phyloP scores from a whole-genome alignment of 768 basidiomycete genomes.

The Dentipellis fragilis region DNA sequence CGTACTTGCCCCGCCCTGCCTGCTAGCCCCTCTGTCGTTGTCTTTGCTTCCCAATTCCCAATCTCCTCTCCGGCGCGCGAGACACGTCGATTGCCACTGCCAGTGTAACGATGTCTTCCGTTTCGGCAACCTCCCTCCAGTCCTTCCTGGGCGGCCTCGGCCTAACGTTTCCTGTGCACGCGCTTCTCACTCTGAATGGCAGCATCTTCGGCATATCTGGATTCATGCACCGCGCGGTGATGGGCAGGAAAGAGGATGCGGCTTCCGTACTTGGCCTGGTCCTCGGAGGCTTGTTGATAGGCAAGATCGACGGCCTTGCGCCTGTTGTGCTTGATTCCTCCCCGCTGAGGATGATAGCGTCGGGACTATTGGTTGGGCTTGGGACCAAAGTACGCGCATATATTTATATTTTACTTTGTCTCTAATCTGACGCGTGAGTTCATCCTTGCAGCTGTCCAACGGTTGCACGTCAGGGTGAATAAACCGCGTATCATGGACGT shows the following conservation, averaged over 20 bases:
- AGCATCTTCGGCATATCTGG: conserved; percentile 52
- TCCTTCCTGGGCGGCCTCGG: conserved; percentile 48
- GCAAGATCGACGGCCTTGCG: conserved; percentile 28
- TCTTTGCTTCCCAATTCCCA: too few relatives aligned
- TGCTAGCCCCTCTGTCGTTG: too few relatives aligned
- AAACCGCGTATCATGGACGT: not conserved
- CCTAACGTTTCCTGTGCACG: conserved; percentile 41
- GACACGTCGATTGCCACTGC: too few relatives aligned
- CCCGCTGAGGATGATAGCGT: conserved; percentile 25
- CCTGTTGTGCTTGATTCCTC: conserved; percentile 16
- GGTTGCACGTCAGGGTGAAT: conserved; percentile 57
- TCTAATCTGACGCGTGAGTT: not conserved
- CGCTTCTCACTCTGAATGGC: conserved; percentile 44
- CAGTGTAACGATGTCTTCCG: not conserved
- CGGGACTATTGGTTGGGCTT: conserved; percentile 48
- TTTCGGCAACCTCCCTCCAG: conserved; percentile 26
- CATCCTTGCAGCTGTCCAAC: conserved; percentile 33
- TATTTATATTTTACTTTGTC: not conserved
- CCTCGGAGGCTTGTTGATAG: conserved; percentile 36
- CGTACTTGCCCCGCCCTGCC: too few relatives aligned
- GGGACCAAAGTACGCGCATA: conserved; percentile 30
- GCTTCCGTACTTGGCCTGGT: conserved; percentile 36
- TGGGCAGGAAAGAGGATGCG: conserved; percentile 33
- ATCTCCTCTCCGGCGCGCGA: too few relatives aligned
- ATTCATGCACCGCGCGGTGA: conserved; percentile 41